Evolutionary conservation across 331 rosid genomes (phyloP).

Genomic region (Quercus lobata): DNA sequence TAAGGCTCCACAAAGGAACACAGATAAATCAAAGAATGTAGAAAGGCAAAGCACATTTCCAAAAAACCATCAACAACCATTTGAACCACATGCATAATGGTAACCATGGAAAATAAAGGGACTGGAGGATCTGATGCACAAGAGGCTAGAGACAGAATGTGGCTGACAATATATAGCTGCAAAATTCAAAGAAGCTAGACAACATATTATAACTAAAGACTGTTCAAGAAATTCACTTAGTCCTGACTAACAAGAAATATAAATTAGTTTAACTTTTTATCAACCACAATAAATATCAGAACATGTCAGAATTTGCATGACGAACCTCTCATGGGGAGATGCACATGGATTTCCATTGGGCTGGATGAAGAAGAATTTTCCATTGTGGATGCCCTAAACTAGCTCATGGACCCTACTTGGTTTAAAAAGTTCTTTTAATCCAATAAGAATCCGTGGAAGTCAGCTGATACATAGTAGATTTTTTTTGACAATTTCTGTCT

Average conservation of each 20-base stretch:
- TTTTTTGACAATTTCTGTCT: too few relatives aligned
- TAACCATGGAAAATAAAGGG: constrained; percentile 68
- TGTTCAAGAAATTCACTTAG: constrained; percentile 1
- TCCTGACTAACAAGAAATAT: not conserved
- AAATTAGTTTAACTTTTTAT: not conserved
- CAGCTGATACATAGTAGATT: too few relatives aligned
- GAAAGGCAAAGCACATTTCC: constrained; percentile 49
- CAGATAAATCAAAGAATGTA: constrained; percentile 4
- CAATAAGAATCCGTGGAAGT: too few relatives aligned
- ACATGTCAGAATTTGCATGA: not conserved
- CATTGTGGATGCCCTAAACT: too few relatives aligned
- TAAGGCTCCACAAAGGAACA: not conserved
- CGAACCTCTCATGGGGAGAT: not conserved
- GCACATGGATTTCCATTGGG: not conserved
- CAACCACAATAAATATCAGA: not conserved
- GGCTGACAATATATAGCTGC: constrained; percentile 80
- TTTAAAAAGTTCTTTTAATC: too few relatives aligned
- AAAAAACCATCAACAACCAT: constrained; percentile 87
- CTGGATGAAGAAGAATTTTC: too few relatives aligned
- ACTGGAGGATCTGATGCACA: constrained; percentile 54
- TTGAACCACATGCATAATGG: constrained; percentile 48
- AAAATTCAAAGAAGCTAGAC: constrained; percentile 18
- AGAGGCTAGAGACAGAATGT: constrained; percentile 72
- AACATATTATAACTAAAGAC: constrained; percentile 13
- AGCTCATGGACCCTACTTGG: too few relatives aligned